Conservation (phyloP, 805 yeast genomes). For the Wickerhamomyces bovis region DNA sequence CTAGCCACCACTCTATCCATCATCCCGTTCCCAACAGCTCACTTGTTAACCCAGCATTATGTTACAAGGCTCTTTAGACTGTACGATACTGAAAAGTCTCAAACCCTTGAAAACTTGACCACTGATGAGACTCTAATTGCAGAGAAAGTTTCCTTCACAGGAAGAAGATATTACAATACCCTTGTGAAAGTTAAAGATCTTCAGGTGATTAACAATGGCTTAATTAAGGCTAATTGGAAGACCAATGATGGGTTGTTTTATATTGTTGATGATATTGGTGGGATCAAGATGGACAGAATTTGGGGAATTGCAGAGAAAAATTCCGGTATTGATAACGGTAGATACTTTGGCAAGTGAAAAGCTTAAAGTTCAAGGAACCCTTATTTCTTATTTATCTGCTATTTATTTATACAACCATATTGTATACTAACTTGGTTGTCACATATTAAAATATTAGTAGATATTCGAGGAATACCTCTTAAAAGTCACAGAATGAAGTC, state of each 20-base stretch:
- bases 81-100: slow-evolving; percentile 54
- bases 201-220: slow-evolving; percentile 32
- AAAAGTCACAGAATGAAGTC: no score
- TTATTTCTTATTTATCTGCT: neutral
- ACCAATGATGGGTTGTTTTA: slow-evolving; percentile 38
- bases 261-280: slow-evolving; percentile 71
- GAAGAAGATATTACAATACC: slow-evolving; percentile 58
- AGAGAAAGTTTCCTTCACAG: slow-evolving; percentile 63
- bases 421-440: no score
- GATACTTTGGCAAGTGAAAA: slow-evolving; percentile 30
- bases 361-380: neutral
- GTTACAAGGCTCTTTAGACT: slow-evolving; percentile 68
- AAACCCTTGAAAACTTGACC: slow-evolving; percentile 55
- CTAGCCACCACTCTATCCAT: slow-evolving; percentile 36
- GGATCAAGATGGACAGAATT: slow-evolving; percentile 74
- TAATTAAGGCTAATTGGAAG: slow-evolving; percentile 46
- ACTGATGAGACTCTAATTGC: slow-evolving; percentile 59
- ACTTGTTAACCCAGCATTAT: slow-evolving; percentile 53
- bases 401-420: no score
- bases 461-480: no score
- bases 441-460: no score
- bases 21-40: slow-evolving; percentile 52
- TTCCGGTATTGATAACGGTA: slow-evolving; percentile 62
- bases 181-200: slow-evolving; percentile 48
- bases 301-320: slow-evolving; percentile 79